Base-by-base conservation (phyloP, 805 yeast genomes). In the Myxozyma udenii region DNA sequence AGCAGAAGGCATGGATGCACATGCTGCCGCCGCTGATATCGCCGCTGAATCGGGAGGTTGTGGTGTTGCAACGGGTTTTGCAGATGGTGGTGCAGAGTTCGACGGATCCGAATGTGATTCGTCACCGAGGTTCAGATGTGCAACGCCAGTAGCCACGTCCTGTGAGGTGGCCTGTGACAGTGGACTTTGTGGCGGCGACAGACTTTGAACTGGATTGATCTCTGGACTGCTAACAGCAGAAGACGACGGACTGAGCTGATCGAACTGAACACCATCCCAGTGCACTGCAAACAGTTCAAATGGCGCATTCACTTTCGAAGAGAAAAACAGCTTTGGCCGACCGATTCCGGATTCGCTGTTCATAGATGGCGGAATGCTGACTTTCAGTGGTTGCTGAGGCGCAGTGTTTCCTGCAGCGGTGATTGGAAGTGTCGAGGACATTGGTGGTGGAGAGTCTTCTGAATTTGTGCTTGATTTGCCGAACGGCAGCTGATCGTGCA, bases 231-330 rank as follows among this genome's bases (percentile, higher is more conserved):
- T 28, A 28, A 28, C 14, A 9, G 33, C 33, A 14, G 9, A 9
- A 9, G 33, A 9, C 9, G 33, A 9, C 9, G 33, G 33, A 28
- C 12, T 9, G 12, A 28, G 9, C 33, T 28, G 39, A 35, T 7
- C 39, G 21, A 16, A 23, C 28, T 45, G 50, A 9, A 23, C 32
- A 3, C 55, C 51, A 23, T 42, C 43, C 55, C 55, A 49, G 16
- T 33, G 25, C 9, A 49, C 48, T 12, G 48, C 57, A 41, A 53
- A 53, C 6, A 53, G 26, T 36, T 53, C 57, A 30, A 53, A 53
- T 39, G 57, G 57, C 33, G 57, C 57, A 18, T 53, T 48, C 0
- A 45, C 46, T 18, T 19, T 16, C 18, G 57, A 53, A 11, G 52
- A 39, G 33, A 23, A 53, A 22, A 45, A 45, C 48, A 44, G 39